Evolutionary conservation across 768 basidiomycete genomes (phyloP).

Genomic region (Hydnomerulius pinastri): DNA sequence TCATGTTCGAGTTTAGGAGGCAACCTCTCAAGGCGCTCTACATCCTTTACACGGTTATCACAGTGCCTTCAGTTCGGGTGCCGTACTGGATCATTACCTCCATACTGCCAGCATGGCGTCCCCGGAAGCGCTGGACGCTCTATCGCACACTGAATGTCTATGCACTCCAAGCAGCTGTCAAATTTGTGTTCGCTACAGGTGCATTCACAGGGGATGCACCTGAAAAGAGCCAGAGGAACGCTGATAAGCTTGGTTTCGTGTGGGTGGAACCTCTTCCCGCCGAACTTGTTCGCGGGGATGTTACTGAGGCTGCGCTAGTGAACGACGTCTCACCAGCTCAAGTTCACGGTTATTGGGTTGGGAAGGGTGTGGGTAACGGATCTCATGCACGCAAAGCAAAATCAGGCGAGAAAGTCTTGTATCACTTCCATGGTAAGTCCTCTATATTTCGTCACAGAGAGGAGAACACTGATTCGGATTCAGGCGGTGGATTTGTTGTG

Average conservation of each 20-base stretch:
- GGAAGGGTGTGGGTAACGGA: conserved; percentile 2
- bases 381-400: conserved; percentile 14
- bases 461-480: background rate
- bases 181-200: background rate
- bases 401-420: conserved; percentile 22
- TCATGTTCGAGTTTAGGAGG: conserved; percentile 15
- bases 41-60: conserved; percentile 1
- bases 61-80: conserved; percentile 13
- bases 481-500: conserved; percentile 6
- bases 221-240: background rate
- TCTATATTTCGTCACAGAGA: background rate
- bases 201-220: background rate
- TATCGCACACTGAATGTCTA: conserved; percentile 36
- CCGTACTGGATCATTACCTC: conserved; percentile 19
- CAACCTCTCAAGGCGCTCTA: conserved; percentile 21
- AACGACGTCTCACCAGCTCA: conserved; percentile 19
- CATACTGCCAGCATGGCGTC: conserved; percentile 17
- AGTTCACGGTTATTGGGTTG: conserved; percentile 33
- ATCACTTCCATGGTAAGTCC: conserved; percentile 4
- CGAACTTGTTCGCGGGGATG: background rate
- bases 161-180: background rate
- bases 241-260: conserved; percentile 1
- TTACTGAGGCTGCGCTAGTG: background rate
- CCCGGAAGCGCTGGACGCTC: conserved; percentile 41
- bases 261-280: conserved; percentile 4